Evolutionary conservation across 1,284 basidiomycete species (phyloP).

Genomic region (Rhodofomes roseus): DNA sequence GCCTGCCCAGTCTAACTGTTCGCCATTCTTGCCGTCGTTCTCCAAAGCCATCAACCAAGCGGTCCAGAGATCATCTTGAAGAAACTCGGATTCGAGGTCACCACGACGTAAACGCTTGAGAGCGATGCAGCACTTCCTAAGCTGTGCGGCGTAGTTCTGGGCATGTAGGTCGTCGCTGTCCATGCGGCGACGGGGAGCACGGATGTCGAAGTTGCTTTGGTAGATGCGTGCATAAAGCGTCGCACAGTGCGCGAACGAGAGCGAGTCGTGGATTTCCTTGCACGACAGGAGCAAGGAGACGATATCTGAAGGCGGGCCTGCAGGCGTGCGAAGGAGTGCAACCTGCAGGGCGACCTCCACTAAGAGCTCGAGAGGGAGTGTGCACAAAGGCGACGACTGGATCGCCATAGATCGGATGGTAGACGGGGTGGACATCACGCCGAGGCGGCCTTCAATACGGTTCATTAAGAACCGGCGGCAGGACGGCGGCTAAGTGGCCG

Average conservation of each 20-base stretch:
- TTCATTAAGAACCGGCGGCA: background rate
- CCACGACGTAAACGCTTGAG: conserved; percentile 40
- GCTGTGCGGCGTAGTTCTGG: conserved; percentile 43
- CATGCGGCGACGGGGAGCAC: conserved; percentile 54
- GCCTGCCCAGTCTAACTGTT: conserved; percentile 51
- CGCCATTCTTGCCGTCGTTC: conserved; percentile 71
- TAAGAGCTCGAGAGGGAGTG: conserved; percentile 62
- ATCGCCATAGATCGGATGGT: conserved; percentile 3
- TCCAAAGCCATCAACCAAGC: conserved; percentile 66
- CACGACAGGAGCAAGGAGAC: conserved; percentile 49
- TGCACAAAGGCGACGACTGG: conserved; percentile 18
- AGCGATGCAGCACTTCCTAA: conserved; percentile 38
- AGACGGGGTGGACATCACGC: background rate
- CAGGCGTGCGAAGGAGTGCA: conserved; percentile 34
- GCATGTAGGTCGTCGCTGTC: conserved; percentile 33
- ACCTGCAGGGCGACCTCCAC: conserved; percentile 51
- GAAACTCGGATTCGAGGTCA: conserved; percentile 30
- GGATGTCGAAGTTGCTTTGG: conserved; percentile 57
- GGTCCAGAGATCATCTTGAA: conserved; percentile 46
- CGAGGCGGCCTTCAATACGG: background rate
- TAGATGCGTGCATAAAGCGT: conserved; percentile 62
- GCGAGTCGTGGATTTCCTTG: conserved; percentile 36
- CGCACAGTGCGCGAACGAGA: conserved; percentile 46
- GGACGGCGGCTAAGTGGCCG: background rate
- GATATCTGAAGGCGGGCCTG: conserved; percentile 39